Conservation (phyloP, 331 rosid genomes). For the Quercus tomentella region DNA sequence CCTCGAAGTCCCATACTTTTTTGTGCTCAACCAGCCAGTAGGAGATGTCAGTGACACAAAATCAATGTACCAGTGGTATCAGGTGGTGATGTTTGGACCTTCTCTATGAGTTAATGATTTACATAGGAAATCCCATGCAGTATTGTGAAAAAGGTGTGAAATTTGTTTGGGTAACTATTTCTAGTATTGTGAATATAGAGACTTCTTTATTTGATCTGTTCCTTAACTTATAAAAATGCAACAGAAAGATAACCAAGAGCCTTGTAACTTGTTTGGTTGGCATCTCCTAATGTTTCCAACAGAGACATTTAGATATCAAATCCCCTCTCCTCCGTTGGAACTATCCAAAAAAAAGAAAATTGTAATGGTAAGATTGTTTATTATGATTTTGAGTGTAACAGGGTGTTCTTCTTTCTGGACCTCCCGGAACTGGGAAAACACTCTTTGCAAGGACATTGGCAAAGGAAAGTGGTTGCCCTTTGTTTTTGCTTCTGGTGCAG, state of each 20-base stretch:
- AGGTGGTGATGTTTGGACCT: constrained; percentile 94
- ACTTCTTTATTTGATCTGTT: constrained; percentile 2
- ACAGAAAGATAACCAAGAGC: no score
- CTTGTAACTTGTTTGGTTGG: no score
- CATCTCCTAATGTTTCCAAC: no score
- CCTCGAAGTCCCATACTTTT: constrained; percentile 15
- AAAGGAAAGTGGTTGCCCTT: constrained; percentile 84
- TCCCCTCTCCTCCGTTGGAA: no score
- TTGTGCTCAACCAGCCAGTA: constrained; percentile 56
- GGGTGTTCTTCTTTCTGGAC: constrained; percentile 99
- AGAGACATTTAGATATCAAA: no score
- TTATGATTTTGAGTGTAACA: constrained; percentile 34
- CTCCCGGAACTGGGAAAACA: constrained; percentile 98
- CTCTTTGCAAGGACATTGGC: constrained; percentile 93
- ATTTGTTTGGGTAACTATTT: constrained; percentile 81
- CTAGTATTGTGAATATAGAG: constrained; percentile 3
- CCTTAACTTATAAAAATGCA: constrained; percentile 4
- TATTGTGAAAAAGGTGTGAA: constrained; percentile 78
- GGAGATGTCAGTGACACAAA: constrained; percentile 79
- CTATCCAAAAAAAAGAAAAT: no score
- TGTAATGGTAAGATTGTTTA: constrained; percentile 5
- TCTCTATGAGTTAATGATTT: constrained; percentile 92
- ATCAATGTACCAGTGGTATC: constrained; percentile 80
- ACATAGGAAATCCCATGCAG: constrained; percentile 96
- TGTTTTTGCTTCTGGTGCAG: constrained; percentile 97